Conservation (phyloP, 176 grass and related monocot species). For the Urochloa ruziziensis region DNA sequence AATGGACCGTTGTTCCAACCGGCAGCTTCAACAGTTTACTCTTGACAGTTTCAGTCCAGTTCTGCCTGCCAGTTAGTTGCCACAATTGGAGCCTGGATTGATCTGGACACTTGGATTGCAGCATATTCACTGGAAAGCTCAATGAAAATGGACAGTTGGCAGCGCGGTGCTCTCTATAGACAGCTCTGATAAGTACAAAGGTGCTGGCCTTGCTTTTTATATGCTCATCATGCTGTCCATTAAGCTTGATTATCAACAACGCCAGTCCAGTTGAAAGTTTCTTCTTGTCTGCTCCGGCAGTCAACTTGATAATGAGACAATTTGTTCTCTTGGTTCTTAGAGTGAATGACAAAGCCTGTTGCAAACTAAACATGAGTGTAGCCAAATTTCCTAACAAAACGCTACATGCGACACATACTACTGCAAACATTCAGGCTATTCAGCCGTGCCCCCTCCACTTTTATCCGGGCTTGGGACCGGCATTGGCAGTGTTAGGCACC, state of each 20-base stretch:
- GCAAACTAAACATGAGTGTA: neutral
- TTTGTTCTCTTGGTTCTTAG: neutral
- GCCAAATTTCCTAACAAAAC: neutral
- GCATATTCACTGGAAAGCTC: neutral
- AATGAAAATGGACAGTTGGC: neutral
- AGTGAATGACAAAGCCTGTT: neutral
- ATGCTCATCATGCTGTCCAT: neutral
- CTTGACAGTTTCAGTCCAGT: neutral
- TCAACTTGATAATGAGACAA: neutral
- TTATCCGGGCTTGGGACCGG: slow-evolving; percentile 50
- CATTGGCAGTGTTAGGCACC: slow-evolving; percentile 50
- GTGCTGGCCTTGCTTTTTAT: neutral
- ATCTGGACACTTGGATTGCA: neutral
- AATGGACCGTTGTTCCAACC: neutral
- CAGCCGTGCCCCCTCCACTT: slow-evolving; percentile 43
- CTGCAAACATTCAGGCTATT: neutral
- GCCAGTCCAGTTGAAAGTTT: neutral
- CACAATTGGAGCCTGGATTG: neutral
- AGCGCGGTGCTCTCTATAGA: too few species aligned
- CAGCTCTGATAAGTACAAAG: neutral
- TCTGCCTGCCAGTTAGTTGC: neutral
- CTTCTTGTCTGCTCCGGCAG: neutral
- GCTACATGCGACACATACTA: neutral
- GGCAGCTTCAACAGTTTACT: neutral
- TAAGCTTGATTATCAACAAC: neutral